Percentiles rank a stretch among this genome's conserved stretches.
Conservation (phyloP, 208 protist genomes). For the Crithidia thermophila region DNA sequence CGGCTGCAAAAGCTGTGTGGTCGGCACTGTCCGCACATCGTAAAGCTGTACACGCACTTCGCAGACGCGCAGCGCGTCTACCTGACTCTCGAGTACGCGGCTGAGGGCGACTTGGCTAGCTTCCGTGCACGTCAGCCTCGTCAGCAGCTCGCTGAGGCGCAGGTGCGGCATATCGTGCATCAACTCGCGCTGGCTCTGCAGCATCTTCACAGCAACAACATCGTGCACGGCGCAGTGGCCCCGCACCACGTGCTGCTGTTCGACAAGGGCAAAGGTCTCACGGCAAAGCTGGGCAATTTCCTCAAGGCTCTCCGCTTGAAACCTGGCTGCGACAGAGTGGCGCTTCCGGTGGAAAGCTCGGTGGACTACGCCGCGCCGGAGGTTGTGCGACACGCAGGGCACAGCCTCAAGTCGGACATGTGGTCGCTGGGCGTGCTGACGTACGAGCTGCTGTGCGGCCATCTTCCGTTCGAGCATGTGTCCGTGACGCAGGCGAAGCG, state of each 20-base stretch:
- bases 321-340: background rate
- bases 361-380: conserved; percentile 98
- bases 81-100: conserved; percentile 97
- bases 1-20: conserved; percentile 95
- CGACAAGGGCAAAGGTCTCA: background rate
- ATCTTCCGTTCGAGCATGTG: conserved; percentile 51
- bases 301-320: conserved; percentile 62
- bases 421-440: conserved; percentile 73
- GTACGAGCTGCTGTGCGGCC: conserved; percentile 63
- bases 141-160: conserved; percentile 32
- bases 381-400: conserved; percentile 58
- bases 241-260: conserved; percentile 76
- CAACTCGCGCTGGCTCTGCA: conserved; percentile 46
- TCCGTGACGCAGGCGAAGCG: conserved; percentile 35
- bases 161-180: conserved; percentile 27
- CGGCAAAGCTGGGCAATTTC: conserved; percentile 97
- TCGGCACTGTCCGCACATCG: conserved; percentile 92
- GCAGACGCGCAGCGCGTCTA: conserved; percentile 95
- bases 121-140: conserved; percentile 1
- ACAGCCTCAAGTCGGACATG: conserved; percentile 64
- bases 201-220: conserved; percentile 57
- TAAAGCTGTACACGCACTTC: conserved; percentile 97
- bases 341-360: background rate
- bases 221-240: conserved; percentile 87
- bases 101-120: conserved; percentile 87